Base-by-base conservation (phyloP, 1,284 basidiomycete species). In the Inonotus hispidus region DNA sequence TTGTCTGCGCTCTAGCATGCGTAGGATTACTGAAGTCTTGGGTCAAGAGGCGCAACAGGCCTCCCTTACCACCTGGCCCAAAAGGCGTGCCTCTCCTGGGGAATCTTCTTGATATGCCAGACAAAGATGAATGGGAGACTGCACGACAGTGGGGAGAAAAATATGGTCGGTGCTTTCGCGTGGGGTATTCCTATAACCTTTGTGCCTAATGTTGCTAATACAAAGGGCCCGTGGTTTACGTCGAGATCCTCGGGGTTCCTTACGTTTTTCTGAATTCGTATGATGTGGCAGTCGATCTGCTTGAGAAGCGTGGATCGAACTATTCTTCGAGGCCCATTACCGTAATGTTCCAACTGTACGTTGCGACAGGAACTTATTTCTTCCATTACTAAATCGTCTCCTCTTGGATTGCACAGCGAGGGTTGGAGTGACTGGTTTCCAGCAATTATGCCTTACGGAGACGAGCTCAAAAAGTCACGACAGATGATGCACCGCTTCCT, bases 71-170 rank as follows among this genome's bases (percentile, higher is more conserved):
- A n/a, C 66, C 66, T 6, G 66, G 66, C 4, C 66, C 66, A 1
- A 58, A 56, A 29, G 64, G 66, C 13, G 23, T 64, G 6, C 66
- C 63, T 13, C 19, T 66, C 37, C 43, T 66, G 10, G 66, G 66
- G 3, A 66, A 66, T 53, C 37, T 62, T 4, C 41, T 63, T 14
- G 62, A 66, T 41, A 60, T 66, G 43, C 66, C 66, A 6, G 59
- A 61, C 19, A 50, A 35, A 13, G 43, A 62, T n/a, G 59, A 60
- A 16, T 65, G 63, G 60, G 55, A 59, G 25, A 49, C 37, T 6
- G 63, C 60, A 50, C 56, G 53, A n/a, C 37, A 64, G 7, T 66
- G 66, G 66, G 58, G 57, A 39, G 59, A 65, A 35, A 62, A 41
- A 29, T 66, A 66, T 52, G 66, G 66, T 63, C 21, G 23, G 47